phyloP scores from a whole-genome alignment of 768 basidiomycete genomes.

The Lactarius evosmus region DNA sequence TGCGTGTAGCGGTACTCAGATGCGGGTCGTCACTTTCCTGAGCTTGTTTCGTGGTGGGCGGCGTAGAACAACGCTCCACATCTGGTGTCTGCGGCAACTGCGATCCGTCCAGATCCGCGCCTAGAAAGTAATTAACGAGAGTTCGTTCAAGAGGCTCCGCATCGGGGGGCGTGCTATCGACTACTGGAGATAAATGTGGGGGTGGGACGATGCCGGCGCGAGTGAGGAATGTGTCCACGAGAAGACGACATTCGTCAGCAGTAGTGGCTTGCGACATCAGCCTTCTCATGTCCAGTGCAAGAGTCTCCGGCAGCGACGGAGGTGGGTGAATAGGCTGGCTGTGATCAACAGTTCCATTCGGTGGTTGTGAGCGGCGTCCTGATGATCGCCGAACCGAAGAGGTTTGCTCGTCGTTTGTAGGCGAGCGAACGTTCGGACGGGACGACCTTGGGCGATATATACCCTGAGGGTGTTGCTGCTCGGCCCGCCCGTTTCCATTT shows the following conservation, averaged over 20 bases:
- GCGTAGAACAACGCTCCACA: not conserved
- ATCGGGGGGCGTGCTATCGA: slow-evolving; percentile 25
- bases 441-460: not conserved
- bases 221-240: slow-evolving; percentile 78
- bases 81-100: not conserved
- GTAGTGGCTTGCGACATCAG: slow-evolving; percentile 65
- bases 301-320: slow-evolving; percentile 40
- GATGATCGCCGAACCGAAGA: not conserved
- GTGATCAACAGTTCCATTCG: slow-evolving; percentile 18
- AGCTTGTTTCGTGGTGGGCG: not conserved
- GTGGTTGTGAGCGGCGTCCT: slow-evolving; percentile 17
- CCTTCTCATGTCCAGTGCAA: slow-evolving; percentile 64
- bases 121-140: slow-evolving; percentile 20
- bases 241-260: slow-evolving; percentile 79
- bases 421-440: slow-evolving; percentile 5
- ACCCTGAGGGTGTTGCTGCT: slow-evolving; percentile 5
- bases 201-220: slow-evolving; percentile 15
- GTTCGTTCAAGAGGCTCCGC: slow-evolving; percentile 15
- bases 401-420: slow-evolving; percentile 6
- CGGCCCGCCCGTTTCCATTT: slow-evolving; percentile 10
- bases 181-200: slow-evolving; percentile 33
- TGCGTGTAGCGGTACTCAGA: not conserved
- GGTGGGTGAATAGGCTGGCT: slow-evolving; percentile 30
- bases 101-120: slow-evolving; percentile 11
- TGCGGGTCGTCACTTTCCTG: slow-evolving; percentile 2